Evolutionary conservation across 164 flowering plant genomes (phyloP).

Genomic region (Hamamelis virginiana): DNA sequence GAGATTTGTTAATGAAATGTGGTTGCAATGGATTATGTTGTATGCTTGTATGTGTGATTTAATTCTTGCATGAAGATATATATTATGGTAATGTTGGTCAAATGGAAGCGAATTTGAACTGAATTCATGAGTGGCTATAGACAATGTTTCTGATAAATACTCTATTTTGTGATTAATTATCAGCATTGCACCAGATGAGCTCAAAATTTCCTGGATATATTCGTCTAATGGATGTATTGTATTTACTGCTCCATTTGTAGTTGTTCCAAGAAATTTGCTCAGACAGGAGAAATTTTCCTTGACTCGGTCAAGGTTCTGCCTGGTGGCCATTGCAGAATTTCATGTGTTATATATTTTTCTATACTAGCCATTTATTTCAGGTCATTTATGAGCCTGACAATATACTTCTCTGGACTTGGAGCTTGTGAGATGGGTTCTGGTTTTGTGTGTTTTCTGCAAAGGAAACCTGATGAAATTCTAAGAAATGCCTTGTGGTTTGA

Average conservation of each 20-base stretch:
- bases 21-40: background rate
- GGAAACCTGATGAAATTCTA: background rate
- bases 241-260: background rate
- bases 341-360: background rate
- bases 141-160: background rate
- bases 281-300: background rate
- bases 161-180: background rate
- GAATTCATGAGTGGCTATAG: background rate
- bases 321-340: background rate
- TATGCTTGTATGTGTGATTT: background rate
- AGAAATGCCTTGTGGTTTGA: background rate
- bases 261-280: conserved; percentile 1
- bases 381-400: background rate
- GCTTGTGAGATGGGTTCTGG: background rate
- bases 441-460: background rate
- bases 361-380: background rate
- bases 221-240: background rate
- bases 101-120: background rate
- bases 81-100: background rate
- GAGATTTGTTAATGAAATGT: background rate
- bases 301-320: background rate
- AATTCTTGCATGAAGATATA: too few relatives aligned
- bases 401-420: background rate
- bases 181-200: background rate
- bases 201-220: background rate